Evolutionary conservation across 805 yeast species (phyloP).

Genomic region (Pichia exigua): DNA sequence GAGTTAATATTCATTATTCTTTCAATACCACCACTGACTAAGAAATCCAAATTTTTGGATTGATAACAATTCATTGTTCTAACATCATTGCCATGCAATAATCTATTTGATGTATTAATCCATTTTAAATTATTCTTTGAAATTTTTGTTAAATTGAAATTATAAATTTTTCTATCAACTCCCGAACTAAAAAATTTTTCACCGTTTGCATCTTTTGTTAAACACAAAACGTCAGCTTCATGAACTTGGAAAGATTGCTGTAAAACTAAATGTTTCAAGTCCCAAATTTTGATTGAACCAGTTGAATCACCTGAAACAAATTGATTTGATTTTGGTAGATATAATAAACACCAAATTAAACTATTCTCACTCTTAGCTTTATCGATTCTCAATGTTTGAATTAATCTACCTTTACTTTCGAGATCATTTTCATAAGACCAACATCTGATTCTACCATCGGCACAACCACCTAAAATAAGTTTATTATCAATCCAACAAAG

Average conservation of each 20-base stretch:
- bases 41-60: constrained; percentile 55
- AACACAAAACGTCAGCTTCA: constrained; percentile 82
- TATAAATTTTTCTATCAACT: constrained; percentile 84
- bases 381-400: constrained; percentile 86
- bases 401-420: constrained; percentile 50
- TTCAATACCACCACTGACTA: constrained; percentile 83
- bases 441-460: constrained; percentile 84
- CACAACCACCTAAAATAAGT: constrained; percentile 82
- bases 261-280: constrained; percentile 63
- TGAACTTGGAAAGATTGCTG: constrained; percentile 77
- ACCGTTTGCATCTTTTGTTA: constrained; percentile 53
- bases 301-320: constrained; percentile 96
- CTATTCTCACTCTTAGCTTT: constrained; percentile 80
- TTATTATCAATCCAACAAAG: constrained; percentile 67
- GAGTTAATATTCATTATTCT: constrained; percentile 61
- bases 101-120: constrained; percentile 68
- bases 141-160: constrained; percentile 45
- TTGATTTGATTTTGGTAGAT: constrained; percentile 56
- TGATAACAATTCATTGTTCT: constrained; percentile 68
- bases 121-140: constrained; percentile 43
- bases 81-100: constrained; percentile 81
- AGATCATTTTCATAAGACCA: constrained; percentile 48
- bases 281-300: constrained; percentile 92
- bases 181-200: constrained; percentile 78
- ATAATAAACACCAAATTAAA: constrained; percentile 78